phyloP scores from a whole-genome alignment of 257 asterid species.

The Solanum rostratum region DNA sequence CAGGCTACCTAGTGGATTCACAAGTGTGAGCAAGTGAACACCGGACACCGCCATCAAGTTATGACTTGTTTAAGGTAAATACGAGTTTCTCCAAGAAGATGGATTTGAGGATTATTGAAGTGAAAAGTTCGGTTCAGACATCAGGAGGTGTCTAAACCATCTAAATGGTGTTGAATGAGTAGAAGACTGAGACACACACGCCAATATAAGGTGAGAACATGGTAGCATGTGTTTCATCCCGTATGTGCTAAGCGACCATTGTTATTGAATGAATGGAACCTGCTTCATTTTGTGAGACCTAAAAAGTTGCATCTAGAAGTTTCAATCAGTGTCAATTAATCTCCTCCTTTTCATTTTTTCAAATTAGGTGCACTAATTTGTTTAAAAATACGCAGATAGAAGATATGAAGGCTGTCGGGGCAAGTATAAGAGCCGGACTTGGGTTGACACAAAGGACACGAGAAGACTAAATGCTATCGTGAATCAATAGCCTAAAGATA shows the following conservation, averaged over 20 bases:
- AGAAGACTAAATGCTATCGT: conserved; percentile 10
- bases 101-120: not conserved
- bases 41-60: not conserved
- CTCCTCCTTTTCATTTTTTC: not conserved
- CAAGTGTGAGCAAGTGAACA: not conserved
- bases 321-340: not conserved
- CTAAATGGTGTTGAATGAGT: not conserved
- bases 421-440: conserved; percentile 40
- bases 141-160: not conserved
- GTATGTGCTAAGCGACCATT: not conserved
- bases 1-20: not conserved
- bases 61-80: not conserved
- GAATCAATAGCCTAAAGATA: not conserved
- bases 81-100: not conserved
- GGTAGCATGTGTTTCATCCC: not conserved
- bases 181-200: not conserved
- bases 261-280: not conserved
- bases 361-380: not conserved
- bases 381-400: conserved; percentile 33
- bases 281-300: not conserved
- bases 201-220: not conserved
- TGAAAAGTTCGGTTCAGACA: not conserved
- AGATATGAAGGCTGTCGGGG: conserved; percentile 54
- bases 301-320: not conserved
- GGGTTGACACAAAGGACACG: conserved; percentile 35